Evolutionary conservation across 768 basidiomycete genomes (phyloP).

Genomic region (Collybia sordida): DNA sequence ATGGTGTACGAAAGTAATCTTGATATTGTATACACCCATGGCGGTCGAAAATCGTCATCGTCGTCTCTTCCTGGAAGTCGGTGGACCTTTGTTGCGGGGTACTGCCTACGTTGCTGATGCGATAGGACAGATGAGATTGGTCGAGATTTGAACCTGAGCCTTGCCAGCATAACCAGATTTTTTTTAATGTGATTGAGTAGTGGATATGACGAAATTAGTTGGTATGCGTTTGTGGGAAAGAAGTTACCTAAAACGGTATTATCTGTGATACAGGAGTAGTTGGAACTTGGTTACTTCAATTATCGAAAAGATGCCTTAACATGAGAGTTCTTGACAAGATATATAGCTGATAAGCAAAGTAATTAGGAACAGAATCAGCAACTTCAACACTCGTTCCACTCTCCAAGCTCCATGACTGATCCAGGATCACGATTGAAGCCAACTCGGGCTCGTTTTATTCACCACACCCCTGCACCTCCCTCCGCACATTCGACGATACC

Average conservation of each 20-base stretch:
- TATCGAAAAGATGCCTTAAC: too few relatives aligned
- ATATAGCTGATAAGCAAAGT: too few relatives aligned
- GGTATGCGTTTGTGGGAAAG: too few relatives aligned
- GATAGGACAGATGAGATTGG: not conserved
- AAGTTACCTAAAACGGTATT: too few relatives aligned
- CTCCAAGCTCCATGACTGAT: not conserved
- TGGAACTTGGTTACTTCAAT: too few relatives aligned
- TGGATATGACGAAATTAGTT: too few relatives aligned
- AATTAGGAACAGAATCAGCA: too few relatives aligned
- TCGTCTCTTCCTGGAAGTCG: slow-evolving; percentile 12
- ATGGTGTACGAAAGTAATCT: slow-evolving; percentile 51
- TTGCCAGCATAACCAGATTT: not conserved
- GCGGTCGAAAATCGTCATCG: slow-evolving; percentile 52
- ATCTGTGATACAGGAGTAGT: too few relatives aligned
- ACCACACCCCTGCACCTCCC: not conserved
- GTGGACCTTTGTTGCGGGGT: slow-evolving; percentile 16
- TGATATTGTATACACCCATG: slow-evolving; percentile 57
- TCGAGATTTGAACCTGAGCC: not conserved
- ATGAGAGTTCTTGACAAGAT: too few relatives aligned
- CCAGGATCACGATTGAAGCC: not conserved
- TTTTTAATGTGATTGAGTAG: too few relatives aligned
- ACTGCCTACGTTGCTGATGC: slow-evolving; percentile 4
- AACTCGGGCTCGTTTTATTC: not conserved
- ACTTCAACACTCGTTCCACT: too few relatives aligned
- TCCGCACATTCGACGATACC: not conserved